Conservation (phyloP, 768 basidiomycete genomes). For the Leccinum subgranulosum region DNA sequence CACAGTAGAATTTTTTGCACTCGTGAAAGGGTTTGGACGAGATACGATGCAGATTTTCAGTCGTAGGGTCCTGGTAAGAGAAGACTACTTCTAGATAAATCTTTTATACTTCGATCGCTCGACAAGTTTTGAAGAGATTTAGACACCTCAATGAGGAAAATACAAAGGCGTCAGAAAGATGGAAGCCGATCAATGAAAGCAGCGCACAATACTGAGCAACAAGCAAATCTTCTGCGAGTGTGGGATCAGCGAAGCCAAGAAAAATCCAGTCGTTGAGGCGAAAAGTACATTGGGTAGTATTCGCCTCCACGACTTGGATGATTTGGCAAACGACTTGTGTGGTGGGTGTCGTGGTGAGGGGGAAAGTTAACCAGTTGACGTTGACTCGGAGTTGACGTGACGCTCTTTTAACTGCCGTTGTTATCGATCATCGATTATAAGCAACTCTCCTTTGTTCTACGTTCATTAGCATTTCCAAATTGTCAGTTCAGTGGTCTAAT, state of each 20-base stretch:
- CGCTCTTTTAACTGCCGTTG: too few relatives aligned
- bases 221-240: background rate
- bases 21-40: constrained; percentile 4
- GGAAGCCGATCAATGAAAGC: background rate
- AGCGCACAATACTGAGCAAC: constrained; percentile 3
- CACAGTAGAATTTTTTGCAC: background rate
- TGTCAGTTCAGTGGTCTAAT: constrained; percentile 35
- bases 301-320: too few relatives aligned
- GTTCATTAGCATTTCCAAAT: background rate
- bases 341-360: too few relatives aligned
- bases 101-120: background rate
- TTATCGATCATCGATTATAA: too few relatives aligned
- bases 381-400: too few relatives aligned
- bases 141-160: background rate
- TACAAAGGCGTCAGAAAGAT: background rate
- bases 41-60: constrained; percentile 11
- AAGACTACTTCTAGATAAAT: background rate
- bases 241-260: background rate
- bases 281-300: background rate
- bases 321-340: too few relatives aligned
- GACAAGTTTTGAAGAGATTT: constrained; percentile 1
- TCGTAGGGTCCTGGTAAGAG: constrained; percentile 6
- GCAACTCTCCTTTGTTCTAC: background rate
- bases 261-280: background rate
- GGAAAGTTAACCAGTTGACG: too few relatives aligned